Base-by-base conservation (phyloP, 495 filamentous ascomycete genomes). In the Margaritispora aquatica region DNA sequence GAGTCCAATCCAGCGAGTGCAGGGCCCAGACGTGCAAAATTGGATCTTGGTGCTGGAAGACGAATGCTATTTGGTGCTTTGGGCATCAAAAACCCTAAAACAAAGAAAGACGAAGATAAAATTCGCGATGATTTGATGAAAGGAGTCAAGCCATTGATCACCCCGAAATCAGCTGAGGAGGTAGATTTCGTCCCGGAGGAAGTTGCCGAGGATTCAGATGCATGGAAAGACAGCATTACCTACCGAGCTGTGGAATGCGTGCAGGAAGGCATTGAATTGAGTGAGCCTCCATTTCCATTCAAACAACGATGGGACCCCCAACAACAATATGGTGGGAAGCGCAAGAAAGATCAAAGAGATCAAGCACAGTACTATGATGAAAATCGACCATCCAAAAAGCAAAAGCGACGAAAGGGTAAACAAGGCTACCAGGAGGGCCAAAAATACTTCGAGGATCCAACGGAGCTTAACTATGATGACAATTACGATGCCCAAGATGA, bases 211-310 rank as follows among this genome's bases (percentile, higher is more conserved):
- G 69, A 74, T 50, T 55, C 66, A 0, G 71, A 85, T 8, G 68
- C 74, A 38, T 97, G 93, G 93, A 82, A 81, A 60, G 68, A 83
- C 9, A 93, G 85, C 67, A 85, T 97, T 34, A 79, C 74, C 26
- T 81, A 79, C 54, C 76, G 75, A 51, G 93, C 91, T 48, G 86
- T 91, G 11, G 94, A 98, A 68, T 97, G 94, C 69, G 81, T 86
- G 60, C 73, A 84, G 51, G 84, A 91, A 22, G 84, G 83, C n/a
- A 74, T 92, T 51, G 73, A 83, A 57, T 75, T 96, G 29, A 90
- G 82, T 56, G 79, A 85, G 21, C 92, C 94, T 0, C 88, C 89
- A 2, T 97, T 96, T 67, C 94, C 94, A 0, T 98, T 97, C 63
- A 74, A 85, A 13, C 90, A 96, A 69, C 84, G 88, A 54, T 96